These are phyloP conservation scores for Calendula officinalis DNA, from an alignment of 129 eudicot species.

Conservation along the genomic window DNA sequence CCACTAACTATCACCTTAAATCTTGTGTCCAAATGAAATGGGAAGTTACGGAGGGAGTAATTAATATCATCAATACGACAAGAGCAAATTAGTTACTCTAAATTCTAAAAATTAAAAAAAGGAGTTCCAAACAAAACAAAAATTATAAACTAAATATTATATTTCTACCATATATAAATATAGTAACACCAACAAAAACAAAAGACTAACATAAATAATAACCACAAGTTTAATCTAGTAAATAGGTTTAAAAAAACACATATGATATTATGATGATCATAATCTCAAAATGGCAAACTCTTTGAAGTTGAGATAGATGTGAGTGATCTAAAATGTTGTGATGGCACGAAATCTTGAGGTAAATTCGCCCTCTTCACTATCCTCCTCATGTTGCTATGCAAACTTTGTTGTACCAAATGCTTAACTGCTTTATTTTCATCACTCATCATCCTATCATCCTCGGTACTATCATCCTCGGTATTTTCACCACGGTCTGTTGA, in stretches of 20 bases:
- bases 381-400: slow-evolving; percentile 87
- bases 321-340: slow-evolving; percentile 75
- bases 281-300: slow-evolving; percentile 89
- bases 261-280: background rate
- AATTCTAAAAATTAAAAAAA: too few relatives aligned
- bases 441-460: slow-evolving; percentile 59
- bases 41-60: too few relatives aligned
- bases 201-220: slow-evolving; percentile 25
- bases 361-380: slow-evolving; percentile 90
- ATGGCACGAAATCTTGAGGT: slow-evolving; percentile 87
- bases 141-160: too few relatives aligned
- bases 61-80: too few relatives aligned
- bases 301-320: slow-evolving; percentile 79
- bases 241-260: slow-evolving; percentile 10
- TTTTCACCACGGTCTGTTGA: slow-evolving; percentile 17
- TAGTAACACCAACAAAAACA: slow-evolving; percentile 33
- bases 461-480: too few relatives aligned
- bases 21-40: too few relatives aligned
- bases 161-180: too few relatives aligned
- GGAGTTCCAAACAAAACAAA: too few relatives aligned
- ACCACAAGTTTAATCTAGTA: slow-evolving; percentile 22
- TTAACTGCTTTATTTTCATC: slow-evolving; percentile 85
- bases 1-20: too few relatives aligned
- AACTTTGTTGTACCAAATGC: slow-evolving; percentile 83
- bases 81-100: too few relatives aligned